Evolutionary conservation across 2,329 filamentous ascomycete species (phyloP).

Genomic region (Neoascochyta sp.): DNA sequence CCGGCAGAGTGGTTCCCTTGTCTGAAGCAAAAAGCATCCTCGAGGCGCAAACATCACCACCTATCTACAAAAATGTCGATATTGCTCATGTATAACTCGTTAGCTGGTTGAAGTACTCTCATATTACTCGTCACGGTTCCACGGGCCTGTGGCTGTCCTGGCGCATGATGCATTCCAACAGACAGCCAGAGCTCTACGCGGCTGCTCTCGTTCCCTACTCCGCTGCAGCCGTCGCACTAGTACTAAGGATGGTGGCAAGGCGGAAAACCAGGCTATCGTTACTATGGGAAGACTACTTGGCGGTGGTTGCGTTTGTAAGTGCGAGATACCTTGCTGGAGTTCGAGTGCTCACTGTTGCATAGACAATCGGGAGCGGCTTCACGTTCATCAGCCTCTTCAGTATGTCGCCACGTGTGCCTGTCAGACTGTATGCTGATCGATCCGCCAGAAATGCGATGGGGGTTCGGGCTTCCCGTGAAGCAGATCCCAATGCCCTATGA

Average conservation of each 20-base stretch:
- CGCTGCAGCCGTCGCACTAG: conserved; percentile 15
- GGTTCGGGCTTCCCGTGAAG: conserved; percentile 14
- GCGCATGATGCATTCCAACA: conserved; percentile 11
- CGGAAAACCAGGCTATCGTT: conserved; percentile 11
- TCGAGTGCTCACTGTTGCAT: conserved; percentile 3
- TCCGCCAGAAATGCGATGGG: conserved; percentile 21
- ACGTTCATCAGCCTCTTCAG: conserved; percentile 22
- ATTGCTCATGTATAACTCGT: conserved; percentile 6
- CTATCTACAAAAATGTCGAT: too few species aligned
- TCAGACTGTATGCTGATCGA: conserved; percentile 4
- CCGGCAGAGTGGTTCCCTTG: too few species aligned
- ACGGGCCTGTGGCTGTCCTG: conserved; percentile 2
- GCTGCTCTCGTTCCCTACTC: conserved; percentile 19
- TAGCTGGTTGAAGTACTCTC: conserved; percentile 5
- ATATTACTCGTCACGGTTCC: conserved; percentile 9
- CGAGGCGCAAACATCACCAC: too few species aligned
- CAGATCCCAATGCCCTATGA: conserved; percentile 13
- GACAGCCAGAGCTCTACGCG: conserved; percentile 17
- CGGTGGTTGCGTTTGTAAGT: conserved; percentile 21
- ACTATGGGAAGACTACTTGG: conserved; percentile 21
- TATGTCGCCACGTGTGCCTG: conserved; percentile 4
- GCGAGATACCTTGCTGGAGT: neutral
- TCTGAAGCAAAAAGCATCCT: too few species aligned
- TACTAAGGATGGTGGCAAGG: conserved; percentile 14
- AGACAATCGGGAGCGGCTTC: conserved; percentile 15